A percentile compares a stretch with the other conserved stretches of the same genome.
Evolutionary conservation across 495 filamentous ascomycete species (phyloP).

Genomic region (Pseudotulostoma volvatum): DNA sequence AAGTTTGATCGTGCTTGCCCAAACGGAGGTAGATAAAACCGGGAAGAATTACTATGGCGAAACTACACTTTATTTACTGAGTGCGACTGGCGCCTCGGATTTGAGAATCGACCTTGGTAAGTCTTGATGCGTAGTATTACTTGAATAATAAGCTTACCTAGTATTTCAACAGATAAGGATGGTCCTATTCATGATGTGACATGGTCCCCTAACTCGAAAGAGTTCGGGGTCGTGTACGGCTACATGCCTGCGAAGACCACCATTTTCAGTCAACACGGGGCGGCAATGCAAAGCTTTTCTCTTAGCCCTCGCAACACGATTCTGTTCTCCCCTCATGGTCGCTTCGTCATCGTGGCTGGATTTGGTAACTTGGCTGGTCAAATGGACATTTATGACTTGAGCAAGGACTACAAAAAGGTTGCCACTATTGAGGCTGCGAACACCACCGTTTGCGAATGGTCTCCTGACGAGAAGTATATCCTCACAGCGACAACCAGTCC

Average conservation of each 20-base stretch:
- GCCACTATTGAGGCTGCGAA: conserved; percentile 92
- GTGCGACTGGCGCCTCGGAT: conserved; percentile 80
- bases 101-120: conserved; percentile 69
- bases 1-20: conserved; percentile 82
- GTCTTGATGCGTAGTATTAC: conserved; percentile 4
- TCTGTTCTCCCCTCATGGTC: conserved; percentile 81
- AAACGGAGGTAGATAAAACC: conserved; percentile 94
- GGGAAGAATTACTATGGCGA: conserved; percentile 99
- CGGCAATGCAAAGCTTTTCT: conserved; percentile 64
- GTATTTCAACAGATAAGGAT: conserved; percentile 59
- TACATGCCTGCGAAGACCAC: conserved; percentile 97
- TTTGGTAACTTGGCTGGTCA: conserved; percentile 96
- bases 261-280: conserved; percentile 79
- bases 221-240: conserved; percentile 93
- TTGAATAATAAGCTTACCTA: not conserved
- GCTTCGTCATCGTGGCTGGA: conserved; percentile 83
- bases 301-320: conserved; percentile 86
- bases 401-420: conserved; percentile 79
- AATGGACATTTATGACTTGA: conserved; percentile 92
- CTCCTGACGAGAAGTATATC: conserved; percentile 85
- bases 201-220: conserved; percentile 94
- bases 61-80: conserved; percentile 90
- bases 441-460: conserved; percentile 89
- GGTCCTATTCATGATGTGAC: conserved; percentile 94
- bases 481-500: conserved; percentile 94